Evolutionary conservation across 345 rosid genomes (phyloP).

Genomic region (Viola odorata): DNA sequence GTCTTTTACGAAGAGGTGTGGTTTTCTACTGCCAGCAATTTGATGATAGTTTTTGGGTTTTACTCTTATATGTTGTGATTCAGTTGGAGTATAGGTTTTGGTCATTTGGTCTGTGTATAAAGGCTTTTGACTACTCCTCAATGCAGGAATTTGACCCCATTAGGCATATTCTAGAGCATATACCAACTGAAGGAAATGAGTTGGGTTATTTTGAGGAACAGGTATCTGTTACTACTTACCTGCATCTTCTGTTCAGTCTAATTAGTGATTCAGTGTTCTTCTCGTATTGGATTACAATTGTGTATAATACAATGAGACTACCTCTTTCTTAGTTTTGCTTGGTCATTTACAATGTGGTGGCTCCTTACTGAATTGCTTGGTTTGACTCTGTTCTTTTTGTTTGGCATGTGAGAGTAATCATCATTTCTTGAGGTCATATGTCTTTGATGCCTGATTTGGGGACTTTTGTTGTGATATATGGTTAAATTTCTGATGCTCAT

Average conservation of each 20-base stretch:
- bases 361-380: too few relatives aligned
- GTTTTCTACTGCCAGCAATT: not conserved
- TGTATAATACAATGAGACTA: not conserved
- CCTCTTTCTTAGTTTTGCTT: too few relatives aligned
- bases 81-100: not conserved
- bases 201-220: conserved; percentile 74
- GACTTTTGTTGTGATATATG: not conserved
- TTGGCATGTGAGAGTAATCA: too few relatives aligned
- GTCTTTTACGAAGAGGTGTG: conserved; percentile 82
- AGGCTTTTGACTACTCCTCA: conserved; percentile 3
- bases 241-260: too few relatives aligned
- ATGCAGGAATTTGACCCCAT: conserved; percentile 90
- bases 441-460: not conserved
- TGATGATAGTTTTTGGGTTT: not conserved
- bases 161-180: conserved; percentile 67
- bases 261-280: not conserved
- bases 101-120: not conserved
- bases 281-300: not conserved
- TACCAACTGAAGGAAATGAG: conserved; percentile 65
- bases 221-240: conserved; percentile 35
- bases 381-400: too few relatives aligned
- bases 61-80: conserved; percentile 10
- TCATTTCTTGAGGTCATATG: not conserved
- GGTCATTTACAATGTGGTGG: too few relatives aligned
- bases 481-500: not conserved